Conservation (phyloP, 305 asterid genomes). For the Striga hermonthica region DNA sequence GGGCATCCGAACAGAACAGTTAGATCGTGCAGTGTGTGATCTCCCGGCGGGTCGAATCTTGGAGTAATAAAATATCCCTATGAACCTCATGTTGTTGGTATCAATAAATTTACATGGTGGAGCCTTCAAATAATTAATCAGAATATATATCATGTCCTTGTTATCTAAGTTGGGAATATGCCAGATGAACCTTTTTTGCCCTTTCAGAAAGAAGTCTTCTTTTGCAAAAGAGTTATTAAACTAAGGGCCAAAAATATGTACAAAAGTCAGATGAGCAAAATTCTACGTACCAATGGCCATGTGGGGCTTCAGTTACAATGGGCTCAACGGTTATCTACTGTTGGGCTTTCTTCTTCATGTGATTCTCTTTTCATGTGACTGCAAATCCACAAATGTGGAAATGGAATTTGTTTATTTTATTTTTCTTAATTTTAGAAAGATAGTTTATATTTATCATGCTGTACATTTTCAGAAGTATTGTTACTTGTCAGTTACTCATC, state of each 20-base stretch:
- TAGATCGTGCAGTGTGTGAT: too few relatives aligned
- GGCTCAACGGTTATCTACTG: constrained; percentile 16
- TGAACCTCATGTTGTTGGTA: constrained; percentile 26
- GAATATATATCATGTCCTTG: constrained; percentile 32
- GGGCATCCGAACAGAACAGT: too few relatives aligned
- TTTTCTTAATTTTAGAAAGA: neutral
- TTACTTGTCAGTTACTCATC: neutral
- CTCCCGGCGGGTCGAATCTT: too few relatives aligned
- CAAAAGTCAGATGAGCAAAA: neutral
- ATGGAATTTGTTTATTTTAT: neutral
- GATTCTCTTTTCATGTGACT: constrained; percentile 21
- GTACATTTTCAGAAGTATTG: neutral
- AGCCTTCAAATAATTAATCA: constrained; percentile 8
- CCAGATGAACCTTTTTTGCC: constrained; percentile 23
- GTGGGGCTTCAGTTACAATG: constrained; percentile 31
- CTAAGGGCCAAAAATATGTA: neutral
- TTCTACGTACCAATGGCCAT: constrained; percentile 8
- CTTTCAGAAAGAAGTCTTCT: constrained; percentile 19
- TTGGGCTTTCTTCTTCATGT: constrained; percentile 21
- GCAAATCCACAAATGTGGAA: neutral
- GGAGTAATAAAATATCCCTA: too few relatives aligned
- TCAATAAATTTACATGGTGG: constrained; percentile 28
- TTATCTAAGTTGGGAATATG: constrained; percentile 25
- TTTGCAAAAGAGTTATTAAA: constrained; percentile 1
- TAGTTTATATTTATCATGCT: too few relatives aligned